A percentile compares a stretch with the other conserved stretches of the same genome.
Evolutionary conservation across 176 grass and related monocot genomes (phyloP).

Genomic region (Juncus inflexus): DNA sequence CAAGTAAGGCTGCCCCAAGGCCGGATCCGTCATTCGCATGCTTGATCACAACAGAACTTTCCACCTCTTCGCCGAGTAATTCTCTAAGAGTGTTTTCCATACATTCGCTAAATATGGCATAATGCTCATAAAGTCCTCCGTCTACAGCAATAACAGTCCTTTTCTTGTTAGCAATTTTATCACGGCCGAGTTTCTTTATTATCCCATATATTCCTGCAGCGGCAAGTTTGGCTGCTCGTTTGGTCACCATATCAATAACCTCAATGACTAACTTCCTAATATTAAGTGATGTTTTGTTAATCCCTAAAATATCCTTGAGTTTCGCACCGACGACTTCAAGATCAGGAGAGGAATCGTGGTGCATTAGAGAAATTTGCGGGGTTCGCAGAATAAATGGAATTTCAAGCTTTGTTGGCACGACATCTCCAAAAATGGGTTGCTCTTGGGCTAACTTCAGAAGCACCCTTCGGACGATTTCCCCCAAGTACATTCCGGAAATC

Average conservation of each 20-base stretch:
- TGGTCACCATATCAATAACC: slow-evolving; percentile 64
- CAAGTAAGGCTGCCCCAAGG: slow-evolving; percentile 73
- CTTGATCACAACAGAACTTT: slow-evolving; percentile 34
- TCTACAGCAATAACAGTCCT: slow-evolving; percentile 64
- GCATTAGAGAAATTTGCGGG: slow-evolving; percentile 48
- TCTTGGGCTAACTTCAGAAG: slow-evolving; percentile 60
- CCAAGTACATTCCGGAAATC: slow-evolving; percentile 78
- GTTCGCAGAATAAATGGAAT: slow-evolving; percentile 59
- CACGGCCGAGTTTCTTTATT: slow-evolving; percentile 62
- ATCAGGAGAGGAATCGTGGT: slow-evolving; percentile 50
- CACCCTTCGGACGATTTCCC: slow-evolving; percentile 74
- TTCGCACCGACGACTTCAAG: slow-evolving; percentile 44
- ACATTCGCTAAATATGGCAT: slow-evolving; percentile 52
- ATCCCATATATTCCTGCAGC: slow-evolving; percentile 81
- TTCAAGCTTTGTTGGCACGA: slow-evolving; percentile 38
- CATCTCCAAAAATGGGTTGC: slow-evolving; percentile 45
- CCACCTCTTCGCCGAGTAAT: slow-evolving; percentile 58
- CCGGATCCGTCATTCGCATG: slow-evolving; percentile 75
- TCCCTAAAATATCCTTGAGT: slow-evolving; percentile 36
- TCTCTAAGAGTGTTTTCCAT: slow-evolving; percentile 61
- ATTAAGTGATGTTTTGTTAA: slow-evolving; percentile 43
- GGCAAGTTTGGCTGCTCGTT: slow-evolving; percentile 59
- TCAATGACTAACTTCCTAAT: slow-evolving; percentile 56
- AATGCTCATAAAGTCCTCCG: slow-evolving; percentile 60
- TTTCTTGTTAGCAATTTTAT: slow-evolving; percentile 21